These are phyloP conservation scores for Venturia carpophila DNA, from an alignment of 2,329 filamentous ascomycete genomes.

Conservation along the genomic window DNA sequence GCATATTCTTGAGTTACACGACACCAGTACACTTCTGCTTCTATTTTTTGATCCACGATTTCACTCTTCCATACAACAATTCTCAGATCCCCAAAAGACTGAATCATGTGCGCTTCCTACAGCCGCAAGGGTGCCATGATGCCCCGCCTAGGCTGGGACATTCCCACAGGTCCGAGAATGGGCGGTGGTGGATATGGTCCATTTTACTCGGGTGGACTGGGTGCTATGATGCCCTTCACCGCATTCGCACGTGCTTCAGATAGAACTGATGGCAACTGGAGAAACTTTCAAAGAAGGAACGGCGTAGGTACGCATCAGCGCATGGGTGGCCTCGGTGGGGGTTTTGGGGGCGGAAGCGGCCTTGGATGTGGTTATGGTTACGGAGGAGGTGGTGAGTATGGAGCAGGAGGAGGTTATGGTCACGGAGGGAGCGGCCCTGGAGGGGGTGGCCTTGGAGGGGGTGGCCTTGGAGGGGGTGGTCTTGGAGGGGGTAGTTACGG, in stretches of 20 bases:
- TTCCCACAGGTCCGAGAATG: slow-evolving; percentile 1
- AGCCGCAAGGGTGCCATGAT: slow-evolving; percentile 1
- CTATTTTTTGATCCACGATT: not conserved
- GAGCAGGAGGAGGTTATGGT: not conserved
- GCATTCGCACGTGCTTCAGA: not conserved
- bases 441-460: not conserved
- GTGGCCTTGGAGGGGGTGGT: not conserved
- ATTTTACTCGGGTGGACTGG: not conserved
- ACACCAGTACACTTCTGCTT: not conserved
- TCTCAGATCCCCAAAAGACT: not conserved
- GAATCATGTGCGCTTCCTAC: not conserved
- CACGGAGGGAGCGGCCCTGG: too few relatives aligned
- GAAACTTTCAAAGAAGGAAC: slow-evolving; percentile 8
- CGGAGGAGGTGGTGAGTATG: not conserved
- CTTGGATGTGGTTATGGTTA: not conserved
- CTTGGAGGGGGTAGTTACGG: not conserved
- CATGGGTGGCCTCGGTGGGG: not conserved
- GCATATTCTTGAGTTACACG: slow-evolving; percentile 5
- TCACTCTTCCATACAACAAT: not conserved
- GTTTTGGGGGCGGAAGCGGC: not conserved
- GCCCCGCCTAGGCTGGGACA: slow-evolving; percentile 5
- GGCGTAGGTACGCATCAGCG: not conserved
- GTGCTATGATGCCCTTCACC: not conserved
- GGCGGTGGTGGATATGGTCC: not conserved
- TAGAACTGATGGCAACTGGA: slow-evolving; percentile 10